phyloP scores from a whole-genome alignment of 129 eudicot genomes.

The Deinandra increscens region DNA sequence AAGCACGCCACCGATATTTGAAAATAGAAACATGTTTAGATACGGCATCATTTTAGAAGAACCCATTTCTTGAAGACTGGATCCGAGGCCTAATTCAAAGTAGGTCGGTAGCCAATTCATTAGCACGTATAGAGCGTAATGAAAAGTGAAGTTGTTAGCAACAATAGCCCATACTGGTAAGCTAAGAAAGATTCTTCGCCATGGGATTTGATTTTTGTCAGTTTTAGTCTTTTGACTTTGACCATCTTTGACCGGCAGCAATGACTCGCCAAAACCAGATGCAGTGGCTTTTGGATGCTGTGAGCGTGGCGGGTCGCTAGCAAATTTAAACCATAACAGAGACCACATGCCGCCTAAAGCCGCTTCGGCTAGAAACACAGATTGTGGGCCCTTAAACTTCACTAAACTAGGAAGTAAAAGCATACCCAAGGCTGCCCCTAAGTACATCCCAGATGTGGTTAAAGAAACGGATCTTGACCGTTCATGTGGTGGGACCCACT shows the following conservation, averaged over 20 bases:
- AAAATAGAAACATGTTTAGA: constrained; percentile 84
- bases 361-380: constrained; percentile 84
- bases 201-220: constrained; percentile 63
- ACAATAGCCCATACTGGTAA: constrained; percentile 96
- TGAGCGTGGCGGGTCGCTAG: constrained; percentile 87
- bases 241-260: constrained; percentile 53
- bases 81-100: constrained; percentile 74
- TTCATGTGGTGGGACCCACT: constrained; percentile 98
- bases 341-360: constrained; percentile 85
- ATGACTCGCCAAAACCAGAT: constrained; percentile 75
- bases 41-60: constrained; percentile 97
- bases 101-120: constrained; percentile 98
- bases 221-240: constrained; percentile 48
- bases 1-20: constrained; percentile 84
- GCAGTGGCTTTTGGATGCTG: constrained; percentile 92
- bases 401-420: constrained; percentile 79
- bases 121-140: constrained; percentile 85
- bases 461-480: constrained; percentile 94
- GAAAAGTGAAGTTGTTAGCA: constrained; percentile 87
- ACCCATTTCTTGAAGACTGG: constrained; percentile 92
- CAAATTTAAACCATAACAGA: constrained; percentile 67
- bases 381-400: constrained; percentile 77
- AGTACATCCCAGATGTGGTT: constrained; percentile 93
- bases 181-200: constrained; percentile 65
- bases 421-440: constrained; percentile 94